A percentile compares a stretch with the other conserved stretches of the same genome.
These are phyloP conservation scores for Fusarium foetens DNA, from an alignment of 2,329 filamentous ascomycete genomes.

Conservation along the genomic window DNA sequence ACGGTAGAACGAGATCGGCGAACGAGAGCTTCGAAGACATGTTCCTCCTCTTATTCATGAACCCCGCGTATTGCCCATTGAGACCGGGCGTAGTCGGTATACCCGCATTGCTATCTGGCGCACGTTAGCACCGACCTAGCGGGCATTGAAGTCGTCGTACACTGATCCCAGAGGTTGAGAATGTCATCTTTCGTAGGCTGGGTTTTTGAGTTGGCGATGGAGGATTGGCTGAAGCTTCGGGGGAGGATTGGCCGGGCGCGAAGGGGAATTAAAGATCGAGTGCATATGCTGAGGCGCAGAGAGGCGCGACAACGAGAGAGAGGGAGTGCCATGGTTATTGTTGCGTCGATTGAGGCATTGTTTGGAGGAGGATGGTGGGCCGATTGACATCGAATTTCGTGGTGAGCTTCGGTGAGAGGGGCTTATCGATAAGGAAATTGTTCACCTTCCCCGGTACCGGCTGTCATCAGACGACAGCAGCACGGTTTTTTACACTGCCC, in stretches of 20 bases:
- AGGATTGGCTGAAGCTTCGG: constrained; percentile 40
- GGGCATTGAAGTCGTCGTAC: constrained; percentile 30
- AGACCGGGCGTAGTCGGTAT: constrained; percentile 29
- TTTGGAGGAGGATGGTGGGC: constrained; percentile 28
- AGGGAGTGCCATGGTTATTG: constrained; percentile 40
- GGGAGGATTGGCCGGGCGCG: constrained; percentile 30
- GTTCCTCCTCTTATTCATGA: constrained; percentile 74
- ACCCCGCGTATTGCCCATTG: constrained; percentile 61
- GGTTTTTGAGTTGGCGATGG: constrained; percentile 10
- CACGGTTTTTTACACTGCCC: background rate
- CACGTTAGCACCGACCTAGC: background rate
- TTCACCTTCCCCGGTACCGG: background rate
- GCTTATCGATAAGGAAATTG: constrained; percentile 19
- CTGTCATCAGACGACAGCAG: background rate
- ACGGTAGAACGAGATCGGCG: constrained; percentile 61
- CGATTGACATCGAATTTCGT: constrained; percentile 30
- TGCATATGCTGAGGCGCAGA: constrained; percentile 27
- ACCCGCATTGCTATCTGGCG: constrained; percentile 44
- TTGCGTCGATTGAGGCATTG: constrained; percentile 38
- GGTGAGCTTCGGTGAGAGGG: constrained; percentile 20
- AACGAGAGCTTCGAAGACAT: constrained; percentile 78
- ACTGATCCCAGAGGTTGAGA: constrained; percentile 46
- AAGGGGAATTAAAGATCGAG: constrained; percentile 7
- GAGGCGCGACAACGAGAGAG: constrained; percentile 38
- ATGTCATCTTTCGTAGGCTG: constrained; percentile 38